Evolutionary conservation across 352 stramenopile genomes (phyloP), one percentile per base, ranked within the genome.

Genomic region (Phytopythium litorale): DNA sequence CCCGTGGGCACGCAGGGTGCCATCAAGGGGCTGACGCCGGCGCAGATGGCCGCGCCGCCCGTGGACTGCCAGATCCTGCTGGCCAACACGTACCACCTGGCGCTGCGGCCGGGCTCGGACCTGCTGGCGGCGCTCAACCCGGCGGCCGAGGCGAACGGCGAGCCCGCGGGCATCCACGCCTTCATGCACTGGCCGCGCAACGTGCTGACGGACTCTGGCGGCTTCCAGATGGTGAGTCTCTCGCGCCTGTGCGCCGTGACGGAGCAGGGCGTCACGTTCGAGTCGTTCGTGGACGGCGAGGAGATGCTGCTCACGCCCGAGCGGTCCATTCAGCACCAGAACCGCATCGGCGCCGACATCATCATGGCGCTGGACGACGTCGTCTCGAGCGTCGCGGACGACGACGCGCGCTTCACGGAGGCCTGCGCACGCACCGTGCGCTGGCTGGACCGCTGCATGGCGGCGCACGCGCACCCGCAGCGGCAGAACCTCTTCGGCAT

Each of bases 291-390:
- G 46, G 92, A 97, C 65, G 89, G 88, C 48, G 87, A 72, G 43
- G 79, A 75, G 30, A 98, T 99, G 86, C 71, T 98, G 33, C 78
- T 99, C 30, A 96, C 89, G 23, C 97, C 97, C 9, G 97, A 99
- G 60, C 79, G 76, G 43, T 87, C 71, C 32, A 95, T 99, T 64
- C 68, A 78, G 60, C 91, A 97, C 67, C 95, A 99, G 81, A 98
- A 98, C 71, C 79, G 90, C 53, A 99, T 99, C 72, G 96, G 96
- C 55, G 86, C 92, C 4, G 96, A 99, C 71, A 98, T 99, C 64
- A 99, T 99, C 60, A 99, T 99, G 96, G 91, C 94, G 51, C 73
- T 99, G 28, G 97, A 99, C 76, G 97, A 99, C 76, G 96, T 99
- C 9, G 92, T 99, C 9, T 93, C 88, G 40, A 97, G 81, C 53